Base-by-base conservation (phyloP, 208 protist species). In the Borovskyia barvae region DNA sequence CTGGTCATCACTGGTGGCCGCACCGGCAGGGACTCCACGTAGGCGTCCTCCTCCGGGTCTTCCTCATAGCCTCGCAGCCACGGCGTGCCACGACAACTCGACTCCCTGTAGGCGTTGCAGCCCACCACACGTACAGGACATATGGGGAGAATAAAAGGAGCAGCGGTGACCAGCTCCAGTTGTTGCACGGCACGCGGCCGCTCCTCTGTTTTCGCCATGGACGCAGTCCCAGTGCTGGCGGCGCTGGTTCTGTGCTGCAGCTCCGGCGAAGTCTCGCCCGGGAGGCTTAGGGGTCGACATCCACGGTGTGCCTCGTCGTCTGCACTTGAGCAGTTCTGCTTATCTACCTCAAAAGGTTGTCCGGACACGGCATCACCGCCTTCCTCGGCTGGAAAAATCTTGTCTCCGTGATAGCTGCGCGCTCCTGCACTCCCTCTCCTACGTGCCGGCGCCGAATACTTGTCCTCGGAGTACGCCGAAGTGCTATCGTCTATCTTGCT, bases 61-160 rank as follows among this genome's bases (percentile, higher is more conserved):
- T 79, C 62, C n/a, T 79, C 62, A 29, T 66, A 50, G 40, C 75
- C 75, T 30, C 75, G 75, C 40, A 82, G 63, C 80, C 80, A 87
- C 45, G 75, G 64, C 26, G 75, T 82, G 12, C 75, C 80, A 29
- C 80, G 80, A 46, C 71, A 82, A 12, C 29, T 57, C 8, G 63
- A 62, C 52, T 78, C 72, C 7, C 72, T 36, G 15, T 72, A 48
- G 11, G 56, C 66, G 47, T 74, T 71, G 53, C 65, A 82, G 24
- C 75, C 80, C 17, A 83, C 77, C 8, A 87, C 67, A 24, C 72
- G 75, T n/a, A 87, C 67, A 2, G 80, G 57, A 15, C 56, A 70
- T 35, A 79, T 76, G 19, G 70, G 72, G 1, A 87, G 26, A 45
- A 74, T 69, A 36, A 77, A 82, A 0, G 48, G 66, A 19, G 58